These are phyloP conservation scores for Chalara sp. DNA, from an alignment of 2,329 filamentous ascomycete species.

Conservation along the genomic window DNA sequence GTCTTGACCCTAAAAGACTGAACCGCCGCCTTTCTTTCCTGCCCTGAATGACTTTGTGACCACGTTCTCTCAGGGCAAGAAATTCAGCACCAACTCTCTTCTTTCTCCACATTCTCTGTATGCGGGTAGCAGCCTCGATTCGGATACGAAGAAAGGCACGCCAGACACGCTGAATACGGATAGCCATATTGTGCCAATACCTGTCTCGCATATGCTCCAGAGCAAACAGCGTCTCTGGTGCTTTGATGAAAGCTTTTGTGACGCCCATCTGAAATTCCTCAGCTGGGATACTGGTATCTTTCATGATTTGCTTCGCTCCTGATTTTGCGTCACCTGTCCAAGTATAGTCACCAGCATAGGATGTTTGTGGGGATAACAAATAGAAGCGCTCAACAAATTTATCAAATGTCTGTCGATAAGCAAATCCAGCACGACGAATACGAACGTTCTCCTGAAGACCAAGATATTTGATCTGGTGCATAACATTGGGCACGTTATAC, in stretches of 20 bases:
- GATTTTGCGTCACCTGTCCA: conserved; percentile 86
- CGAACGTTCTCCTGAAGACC: conserved; percentile 99
- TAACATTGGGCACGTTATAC: conserved; percentile 84
- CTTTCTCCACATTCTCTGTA: conserved; percentile 93
- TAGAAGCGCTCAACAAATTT: conserved; percentile 99
- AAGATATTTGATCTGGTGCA: conserved; percentile 98
- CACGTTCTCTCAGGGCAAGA: conserved; percentile 79
- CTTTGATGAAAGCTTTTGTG: conserved; percentile 96
- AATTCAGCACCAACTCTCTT: conserved; percentile 87
- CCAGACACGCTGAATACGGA: conserved; percentile 95
- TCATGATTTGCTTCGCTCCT: conserved; percentile 86
- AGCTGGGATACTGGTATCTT: conserved; percentile 88
- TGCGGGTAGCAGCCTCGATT: conserved; percentile 84
- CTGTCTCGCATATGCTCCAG: conserved; percentile 95
- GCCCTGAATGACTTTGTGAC: conserved; percentile 72
- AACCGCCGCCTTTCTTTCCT: conserved; percentile 88
- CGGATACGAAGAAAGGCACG: conserved; percentile 91
- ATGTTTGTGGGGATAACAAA: conserved; percentile 85
- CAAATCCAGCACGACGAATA: conserved; percentile 92
- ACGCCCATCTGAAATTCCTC: conserved; percentile 98
- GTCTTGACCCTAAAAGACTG: conserved; percentile 83
- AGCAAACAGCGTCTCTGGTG: conserved; percentile 92
- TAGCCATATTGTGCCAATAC: conserved; percentile 99
- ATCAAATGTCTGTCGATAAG: conserved; percentile 93
- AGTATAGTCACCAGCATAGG: conserved; percentile 94